Base-by-base conservation (phyloP, 2,329 filamentous ascomycete species). In the Fusarium poae region DNA sequence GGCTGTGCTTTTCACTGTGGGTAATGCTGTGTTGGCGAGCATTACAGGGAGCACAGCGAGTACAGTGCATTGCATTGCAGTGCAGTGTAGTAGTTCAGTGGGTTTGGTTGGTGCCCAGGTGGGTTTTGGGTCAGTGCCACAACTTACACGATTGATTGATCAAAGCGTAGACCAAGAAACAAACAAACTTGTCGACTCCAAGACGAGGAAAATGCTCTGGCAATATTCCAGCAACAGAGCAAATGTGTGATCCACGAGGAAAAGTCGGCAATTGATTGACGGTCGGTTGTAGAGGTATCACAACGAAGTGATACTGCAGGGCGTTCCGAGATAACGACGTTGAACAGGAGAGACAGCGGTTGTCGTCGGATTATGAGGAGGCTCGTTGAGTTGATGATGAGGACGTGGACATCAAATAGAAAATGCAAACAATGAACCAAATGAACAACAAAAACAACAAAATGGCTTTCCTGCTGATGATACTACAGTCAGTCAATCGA, bases 181-280 rank as follows among this genome's bases (percentile, higher is more conserved):
- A 62, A 57, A 62, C 60, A 67, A 67, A 59, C 51, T 50, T 50
- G 66, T 57, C 68, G 54, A 66, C 66, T 71, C 66, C 46, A 35
- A 51, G 40, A 62, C 32, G 48, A 61, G 50, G 59, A 59, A 51
- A 51, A 45, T 62, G 71, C 76, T 76, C 72, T 73, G 75, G 78
- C 78, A 78, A 78, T 80, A 78, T 80, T 80, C 77, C 78, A 80
- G 78, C 78, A 80, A 79, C 76, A 74, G 69, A 77, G 70, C 71
- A 69, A 48, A 37, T 23, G 25, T 39, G 7, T 50, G 15, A 40
- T 18, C 54, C 62, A 65, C 71, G 69, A 67, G 40, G 70, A 45
- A 67, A 63, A 67, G 55, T 57, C 62, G 68, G 37, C 62, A 70
- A 72, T 65, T 68, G 65, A 44, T 43, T 43, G 21, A 27, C 5